Evolutionary conservation across 257 asterid species (phyloP).

Genomic region (Solanum dulcamara): DNA sequence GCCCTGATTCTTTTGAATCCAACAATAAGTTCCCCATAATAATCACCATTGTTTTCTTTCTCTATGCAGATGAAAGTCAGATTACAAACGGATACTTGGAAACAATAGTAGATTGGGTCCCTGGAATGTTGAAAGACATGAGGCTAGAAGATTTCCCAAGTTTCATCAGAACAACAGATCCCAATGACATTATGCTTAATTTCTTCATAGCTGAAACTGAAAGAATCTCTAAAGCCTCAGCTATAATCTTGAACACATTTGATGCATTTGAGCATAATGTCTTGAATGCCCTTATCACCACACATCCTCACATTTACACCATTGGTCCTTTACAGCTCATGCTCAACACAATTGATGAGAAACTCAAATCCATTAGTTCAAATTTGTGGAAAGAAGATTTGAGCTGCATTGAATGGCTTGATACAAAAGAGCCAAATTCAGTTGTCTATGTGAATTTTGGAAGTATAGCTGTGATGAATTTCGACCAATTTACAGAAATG

Average conservation of each 20-base stretch:
- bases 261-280: neutral
- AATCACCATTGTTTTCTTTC: too few relatives aligned
- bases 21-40: too few relatives aligned
- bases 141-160: neutral
- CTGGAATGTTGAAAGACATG: neutral
- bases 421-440: neutral
- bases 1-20: too few relatives aligned
- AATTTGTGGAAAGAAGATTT: neutral
- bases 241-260: neutral
- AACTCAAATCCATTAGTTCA: neutral
- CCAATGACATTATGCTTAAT: neutral
- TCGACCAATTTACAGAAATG: neutral
- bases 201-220: neutral
- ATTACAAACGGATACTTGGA: neutral
- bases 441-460: neutral
- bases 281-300: neutral
- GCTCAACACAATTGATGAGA: neutral
- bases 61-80: neutral
- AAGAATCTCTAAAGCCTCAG: neutral
- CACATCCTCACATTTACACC: neutral
- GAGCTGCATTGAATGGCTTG: neutral
- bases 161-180: neutral
- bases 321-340: neutral
- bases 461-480: neutral
- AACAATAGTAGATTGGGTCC: neutral